Evolutionary conservation across 2,329 filamentous ascomycete genomes (phyloP).

Genomic region (Lomentospora prolificans): DNA sequence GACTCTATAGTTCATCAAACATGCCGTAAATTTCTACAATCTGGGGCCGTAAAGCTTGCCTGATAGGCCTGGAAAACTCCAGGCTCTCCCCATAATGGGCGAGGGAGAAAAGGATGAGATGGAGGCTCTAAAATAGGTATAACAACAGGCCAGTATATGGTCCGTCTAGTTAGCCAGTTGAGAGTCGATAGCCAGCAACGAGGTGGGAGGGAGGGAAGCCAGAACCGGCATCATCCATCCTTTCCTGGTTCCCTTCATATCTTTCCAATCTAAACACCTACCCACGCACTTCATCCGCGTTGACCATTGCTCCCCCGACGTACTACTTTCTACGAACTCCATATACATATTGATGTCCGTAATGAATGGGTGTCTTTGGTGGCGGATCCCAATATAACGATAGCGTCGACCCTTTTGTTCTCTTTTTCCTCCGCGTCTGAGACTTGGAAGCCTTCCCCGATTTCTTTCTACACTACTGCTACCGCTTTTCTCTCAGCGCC

Average conservation of each 20-base stretch:
- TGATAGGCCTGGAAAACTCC: too few relatives aligned
- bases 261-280: background rate
- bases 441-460: background rate
- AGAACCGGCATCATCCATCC: background rate
- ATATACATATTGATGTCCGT: too few relatives aligned
- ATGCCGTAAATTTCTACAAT: too few relatives aligned
- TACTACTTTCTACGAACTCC: background rate
- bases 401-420: background rate
- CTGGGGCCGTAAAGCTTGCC: too few relatives aligned
- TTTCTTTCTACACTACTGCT: background rate
- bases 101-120: background rate
- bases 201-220: background rate
- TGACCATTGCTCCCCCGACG: background rate
- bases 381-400: background rate
- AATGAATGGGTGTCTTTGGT: too few relatives aligned
- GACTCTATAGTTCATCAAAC: background rate
- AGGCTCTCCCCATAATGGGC: too few relatives aligned
- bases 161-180: too few relatives aligned
- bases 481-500: background rate
- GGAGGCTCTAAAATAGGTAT: background rate
- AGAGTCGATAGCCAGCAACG: background rate
- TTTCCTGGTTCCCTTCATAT: background rate
- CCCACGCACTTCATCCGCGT: background rate
- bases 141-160: too few relatives aligned
- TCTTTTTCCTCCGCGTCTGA: background rate